phyloP scores from a whole-genome alignment of 805 yeast genomes.

The Pichia cabralensis region DNA sequence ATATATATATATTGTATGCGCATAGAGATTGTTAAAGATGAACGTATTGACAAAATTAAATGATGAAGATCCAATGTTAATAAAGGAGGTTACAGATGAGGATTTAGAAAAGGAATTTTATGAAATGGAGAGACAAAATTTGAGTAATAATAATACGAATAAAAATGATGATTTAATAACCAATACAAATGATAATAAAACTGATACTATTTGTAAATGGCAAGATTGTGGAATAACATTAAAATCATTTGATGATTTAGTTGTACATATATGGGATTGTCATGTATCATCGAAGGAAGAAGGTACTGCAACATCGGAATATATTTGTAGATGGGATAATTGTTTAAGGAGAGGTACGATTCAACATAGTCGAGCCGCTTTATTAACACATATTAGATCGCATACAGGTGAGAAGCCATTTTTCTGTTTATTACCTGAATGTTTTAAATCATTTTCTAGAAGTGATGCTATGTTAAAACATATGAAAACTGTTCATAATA shows the following conservation, averaged over 20 bases:
- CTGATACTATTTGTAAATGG: slow-evolving; percentile 28
- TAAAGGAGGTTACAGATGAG: slow-evolving; percentile 9
- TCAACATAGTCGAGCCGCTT: slow-evolving; percentile 46
- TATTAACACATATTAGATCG: slow-evolving; percentile 51
- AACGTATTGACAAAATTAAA: slow-evolving; percentile 4
- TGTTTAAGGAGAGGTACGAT: slow-evolving; percentile 43
- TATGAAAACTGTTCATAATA: slow-evolving; percentile 49
- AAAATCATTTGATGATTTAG: slow-evolving; percentile 29
- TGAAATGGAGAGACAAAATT: slow-evolving; percentile 13
- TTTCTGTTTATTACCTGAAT: slow-evolving; percentile 57
- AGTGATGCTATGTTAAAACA: slow-evolving; percentile 59
- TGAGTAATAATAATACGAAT: slow-evolving; percentile 10
- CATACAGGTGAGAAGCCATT: slow-evolving; percentile 64
- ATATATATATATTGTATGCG: no score
- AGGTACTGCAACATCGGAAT: slow-evolving; percentile 18
- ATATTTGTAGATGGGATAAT: slow-evolving; percentile 52
- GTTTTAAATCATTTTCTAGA: slow-evolving; percentile 48
- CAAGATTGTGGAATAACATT: slow-evolving; percentile 24
- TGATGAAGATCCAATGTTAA: slow-evolving; percentile 2
- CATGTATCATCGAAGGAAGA: slow-evolving; percentile 24
- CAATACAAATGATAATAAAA: no score
- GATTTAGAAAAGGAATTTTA: slow-evolving; percentile 17
- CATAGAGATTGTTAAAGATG: no score
- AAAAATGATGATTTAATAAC: no score
- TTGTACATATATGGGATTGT: slow-evolving; percentile 29